Conservation (phyloP, 805 yeast species). For the Starmerella tilneyi region DNA sequence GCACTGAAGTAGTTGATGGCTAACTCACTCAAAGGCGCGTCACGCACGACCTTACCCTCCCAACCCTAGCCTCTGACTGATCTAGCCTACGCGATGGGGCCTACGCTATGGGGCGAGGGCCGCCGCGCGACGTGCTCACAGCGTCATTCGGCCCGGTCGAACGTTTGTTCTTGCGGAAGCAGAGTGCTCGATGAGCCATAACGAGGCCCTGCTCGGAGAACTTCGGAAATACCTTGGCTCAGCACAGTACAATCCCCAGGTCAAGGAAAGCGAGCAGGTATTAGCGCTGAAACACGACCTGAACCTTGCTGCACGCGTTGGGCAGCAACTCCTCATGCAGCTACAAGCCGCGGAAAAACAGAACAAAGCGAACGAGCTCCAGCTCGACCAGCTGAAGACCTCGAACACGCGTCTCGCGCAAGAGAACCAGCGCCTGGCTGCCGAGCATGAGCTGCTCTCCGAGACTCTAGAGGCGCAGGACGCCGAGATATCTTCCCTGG, state of each 20-base stretch:
- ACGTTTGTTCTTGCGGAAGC: not conserved
- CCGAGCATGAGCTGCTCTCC: conserved; percentile 16
- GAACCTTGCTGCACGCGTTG: conserved; percentile 25
- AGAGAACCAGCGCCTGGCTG: conserved; percentile 20
- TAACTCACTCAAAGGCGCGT: no score
- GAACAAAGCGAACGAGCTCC: conserved; percentile 13
- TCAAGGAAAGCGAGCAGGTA: conserved; percentile 16
- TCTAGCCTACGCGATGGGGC: no score
- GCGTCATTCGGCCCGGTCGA: not conserved
- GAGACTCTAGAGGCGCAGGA: conserved; percentile 20
- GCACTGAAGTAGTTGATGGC: no score
- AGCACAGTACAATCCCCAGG: conserved; percentile 10
- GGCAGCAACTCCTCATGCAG: conserved; percentile 23
- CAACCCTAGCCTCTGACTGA: not conserved
- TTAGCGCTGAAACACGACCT: conserved; percentile 23
- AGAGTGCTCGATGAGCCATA: conserved; percentile 15
- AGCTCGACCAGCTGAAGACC: conserved; percentile 11
- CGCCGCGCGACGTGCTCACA: not conserved
- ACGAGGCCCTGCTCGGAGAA: conserved; percentile 21
- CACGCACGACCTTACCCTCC: not conserved
- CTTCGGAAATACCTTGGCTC: conserved; percentile 20
- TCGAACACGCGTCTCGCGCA: conserved; percentile 13
- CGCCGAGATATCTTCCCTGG: conserved; percentile 14
- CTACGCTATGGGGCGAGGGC: not conserved
- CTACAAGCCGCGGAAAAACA: conserved; percentile 19